Evolutionary conservation across 2,329 filamentous ascomycete species (phyloP).

Genomic region (Exophiala sp.): DNA sequence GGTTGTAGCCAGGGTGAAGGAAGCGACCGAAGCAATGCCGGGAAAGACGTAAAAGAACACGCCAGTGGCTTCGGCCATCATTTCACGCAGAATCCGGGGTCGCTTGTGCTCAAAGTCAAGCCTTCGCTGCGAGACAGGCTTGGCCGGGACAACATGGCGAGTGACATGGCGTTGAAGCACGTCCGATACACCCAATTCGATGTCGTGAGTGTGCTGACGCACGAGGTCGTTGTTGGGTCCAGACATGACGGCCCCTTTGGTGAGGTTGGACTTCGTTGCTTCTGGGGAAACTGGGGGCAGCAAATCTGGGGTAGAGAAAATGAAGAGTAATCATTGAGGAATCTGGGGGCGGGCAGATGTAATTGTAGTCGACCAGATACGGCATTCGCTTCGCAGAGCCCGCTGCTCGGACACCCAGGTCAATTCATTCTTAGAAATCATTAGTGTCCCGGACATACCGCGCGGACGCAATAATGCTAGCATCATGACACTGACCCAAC

Average conservation of each 20-base stretch:
- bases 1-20: slow-evolving; percentile 41
- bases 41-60: slow-evolving; percentile 51
- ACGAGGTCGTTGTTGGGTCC: slow-evolving; percentile 12
- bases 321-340: slow-evolving; percentile 6
- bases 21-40: slow-evolving; percentile 50
- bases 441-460: background rate
- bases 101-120: slow-evolving; percentile 51
- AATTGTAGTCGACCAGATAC: background rate
- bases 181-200: slow-evolving; percentile 51
- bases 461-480: background rate
- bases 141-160: slow-evolving; percentile 46
- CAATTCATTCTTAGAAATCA: background rate
- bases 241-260: background rate
- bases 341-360: background rate
- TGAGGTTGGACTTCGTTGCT: background rate
- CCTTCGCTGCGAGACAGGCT: slow-evolving; percentile 49
- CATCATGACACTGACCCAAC: background rate
- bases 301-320: slow-evolving; percentile 1
- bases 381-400: background rate
- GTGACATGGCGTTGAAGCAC: slow-evolving; percentile 47
- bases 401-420: background rate
- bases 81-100: slow-evolving; percentile 51
- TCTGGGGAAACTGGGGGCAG: background rate
- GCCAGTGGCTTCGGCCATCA: slow-evolving; percentile 52
- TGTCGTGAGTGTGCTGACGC: slow-evolving; percentile 31